Evolutionary conservation across 805 yeast species (phyloP).

Genomic region (Kurtzmaniella fragi): DNA sequence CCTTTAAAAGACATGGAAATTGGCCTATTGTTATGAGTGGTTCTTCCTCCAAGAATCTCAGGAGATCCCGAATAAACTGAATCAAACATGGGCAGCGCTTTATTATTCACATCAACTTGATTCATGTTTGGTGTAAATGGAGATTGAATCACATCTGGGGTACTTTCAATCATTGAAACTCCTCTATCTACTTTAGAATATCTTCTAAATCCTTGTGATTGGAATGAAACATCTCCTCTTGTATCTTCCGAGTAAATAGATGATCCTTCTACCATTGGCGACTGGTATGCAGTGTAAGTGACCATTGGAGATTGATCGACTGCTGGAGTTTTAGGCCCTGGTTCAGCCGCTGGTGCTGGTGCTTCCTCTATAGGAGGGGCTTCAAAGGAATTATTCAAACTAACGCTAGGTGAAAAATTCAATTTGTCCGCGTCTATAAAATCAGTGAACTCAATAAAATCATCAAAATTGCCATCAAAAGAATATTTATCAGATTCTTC

Average conservation of each 20-base stretch:
- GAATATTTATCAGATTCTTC: not conserved
- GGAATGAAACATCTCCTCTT: no score
- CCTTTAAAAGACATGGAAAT: constrained; percentile 59
- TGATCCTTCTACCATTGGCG: not conserved
- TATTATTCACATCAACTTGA: constrained; percentile 1
- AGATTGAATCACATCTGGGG: no score
- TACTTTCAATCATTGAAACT: not conserved
- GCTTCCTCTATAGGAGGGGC: not conserved
- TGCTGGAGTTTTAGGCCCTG: not conserved
- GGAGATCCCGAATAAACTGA: no score
- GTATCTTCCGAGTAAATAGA: not conserved
- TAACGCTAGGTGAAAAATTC: constrained; percentile 22
- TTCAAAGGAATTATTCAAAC: not conserved
- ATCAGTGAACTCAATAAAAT: constrained; percentile 38
- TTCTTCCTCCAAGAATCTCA: constrained; percentile 4
- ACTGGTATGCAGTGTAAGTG: no score
- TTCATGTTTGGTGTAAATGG: no score
- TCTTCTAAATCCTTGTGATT: no score
- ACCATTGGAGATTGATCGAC: not conserved
- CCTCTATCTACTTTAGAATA: not conserved
- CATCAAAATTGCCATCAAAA: constrained; percentile 14
- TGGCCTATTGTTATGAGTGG: constrained; percentile 25
- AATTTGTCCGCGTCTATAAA: constrained; percentile 36
- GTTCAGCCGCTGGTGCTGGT: not conserved
- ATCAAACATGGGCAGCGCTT: no score